Conservation (phyloP, 768 basidiomycete genomes). For the Naganishia onofrii region DNA sequence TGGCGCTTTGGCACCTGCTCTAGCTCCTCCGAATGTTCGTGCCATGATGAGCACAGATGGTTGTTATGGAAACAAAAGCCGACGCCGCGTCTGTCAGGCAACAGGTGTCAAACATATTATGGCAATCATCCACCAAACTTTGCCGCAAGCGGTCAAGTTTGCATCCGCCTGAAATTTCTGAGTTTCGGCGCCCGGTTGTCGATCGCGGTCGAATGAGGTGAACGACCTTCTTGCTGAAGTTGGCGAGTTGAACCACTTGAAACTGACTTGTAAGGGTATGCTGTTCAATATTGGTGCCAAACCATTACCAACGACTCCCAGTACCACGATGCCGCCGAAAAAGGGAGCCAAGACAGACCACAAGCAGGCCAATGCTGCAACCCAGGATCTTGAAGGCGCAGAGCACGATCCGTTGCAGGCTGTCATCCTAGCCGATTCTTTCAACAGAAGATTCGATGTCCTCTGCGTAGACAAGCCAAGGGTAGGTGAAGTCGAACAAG, state of each 20-base stretch:
- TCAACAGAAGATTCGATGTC: conserved; percentile 87
- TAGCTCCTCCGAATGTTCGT: conserved; percentile 1
- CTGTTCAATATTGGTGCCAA: not conserved
- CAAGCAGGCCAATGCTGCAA: conserved; percentile 3
- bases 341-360: not conserved
- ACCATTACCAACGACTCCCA: not conserved
- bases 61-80: not conserved
- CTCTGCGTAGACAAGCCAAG: conserved; percentile 83
- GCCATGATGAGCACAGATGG: not conserved
- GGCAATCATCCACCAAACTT: not conserved
- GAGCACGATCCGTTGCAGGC: conserved; percentile 84
- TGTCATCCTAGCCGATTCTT: conserved; percentile 92
- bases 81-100: not conserved
- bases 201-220: not conserved
- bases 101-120: not conserved
- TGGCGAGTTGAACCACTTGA: not conserved
- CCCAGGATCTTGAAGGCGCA: conserved; percentile 23
- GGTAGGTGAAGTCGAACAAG: conserved; percentile 57
- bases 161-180: not conserved
- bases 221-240: not conserved
- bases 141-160: not conserved
- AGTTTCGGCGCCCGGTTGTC: not conserved
- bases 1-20: conserved; percentile 10
- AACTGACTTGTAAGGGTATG: not conserved
- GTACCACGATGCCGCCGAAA: conserved; percentile 19